Base-by-base conservation (phyloP, 129 eudicot genomes). In the Chrysanthemum lavandulifolium region DNA sequence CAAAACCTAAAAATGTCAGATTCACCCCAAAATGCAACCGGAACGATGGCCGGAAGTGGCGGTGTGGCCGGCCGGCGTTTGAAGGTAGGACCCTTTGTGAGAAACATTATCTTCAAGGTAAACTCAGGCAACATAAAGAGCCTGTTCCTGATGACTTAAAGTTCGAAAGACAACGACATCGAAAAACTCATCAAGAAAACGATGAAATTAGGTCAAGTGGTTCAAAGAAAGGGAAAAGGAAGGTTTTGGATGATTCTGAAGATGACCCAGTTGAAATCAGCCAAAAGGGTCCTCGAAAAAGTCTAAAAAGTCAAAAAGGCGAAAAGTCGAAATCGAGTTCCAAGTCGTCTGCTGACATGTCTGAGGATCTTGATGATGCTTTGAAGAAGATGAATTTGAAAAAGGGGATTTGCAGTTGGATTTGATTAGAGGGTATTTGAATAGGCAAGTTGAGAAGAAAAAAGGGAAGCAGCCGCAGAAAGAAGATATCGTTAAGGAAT, bases 81-180 rank as follows among this genome's bases (percentile, higher is more conserved):
- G 94, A 88, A 13, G 97, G 87, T 0, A 78, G 84, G 15, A 90
- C 87, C 56, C 86, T 90, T 6, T 95, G 99, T 36, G 88, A 95
- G 55, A 81, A 84, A 64, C 99, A 95, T 74, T 83, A 80, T 47
- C 79, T 84, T 27, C 99, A 91, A 58, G 94, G 93, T 48, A 81
- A 78, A 2, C 92, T 82, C 69, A 88, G 96, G 10, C 88, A 83
- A 78, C 59, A 76, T 57, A 90, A 74, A 79, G 80, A 80, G 53
- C 88, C 87, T n/a, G 99, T 95, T 6, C 99, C 99, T 5, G 97
- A 88, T 0, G 79, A 82, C 11, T 80, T 95, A 40, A 95, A 95
- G 80, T 64, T 94, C 13, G 90, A 89, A 67, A 75, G 96, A 57
- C 45, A 47, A 84, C 75, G 10, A 79, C 4, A 67, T 27, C 56